These are phyloP conservation scores for Hericium rajendrae DNA, from an alignment of 768 basidiomycete genomes.

Conservation along the genomic window DNA sequence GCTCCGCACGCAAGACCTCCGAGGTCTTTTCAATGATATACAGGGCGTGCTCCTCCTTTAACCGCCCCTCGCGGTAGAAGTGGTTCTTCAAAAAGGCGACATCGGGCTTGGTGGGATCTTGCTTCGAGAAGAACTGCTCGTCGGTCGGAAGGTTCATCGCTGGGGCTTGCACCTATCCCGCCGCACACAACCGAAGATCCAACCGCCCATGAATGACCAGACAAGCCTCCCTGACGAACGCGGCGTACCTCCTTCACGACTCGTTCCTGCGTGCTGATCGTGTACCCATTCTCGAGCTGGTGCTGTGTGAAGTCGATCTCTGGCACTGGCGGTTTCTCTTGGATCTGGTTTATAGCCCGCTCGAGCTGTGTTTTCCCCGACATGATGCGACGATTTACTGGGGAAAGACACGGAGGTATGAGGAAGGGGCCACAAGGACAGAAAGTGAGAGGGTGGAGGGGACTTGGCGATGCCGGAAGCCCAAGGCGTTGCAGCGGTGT, in stretches of 20 bases:
- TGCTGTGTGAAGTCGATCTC: constrained; percentile 89
- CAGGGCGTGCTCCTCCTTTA: constrained; percentile 91
- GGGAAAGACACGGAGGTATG: neutral
- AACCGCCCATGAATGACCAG: neutral
- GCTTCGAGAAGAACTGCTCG: constrained; percentile 83
- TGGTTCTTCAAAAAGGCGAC: constrained; percentile 97
- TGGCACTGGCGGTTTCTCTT: constrained; percentile 38
- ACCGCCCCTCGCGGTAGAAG: constrained; percentile 91
- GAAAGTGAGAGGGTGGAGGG: neutral
- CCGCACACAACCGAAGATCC: neutral
- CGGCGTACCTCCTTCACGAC: constrained; percentile 85
- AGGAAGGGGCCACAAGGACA: neutral
- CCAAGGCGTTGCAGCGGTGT: neutral
- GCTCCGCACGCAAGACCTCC: constrained; percentile 72
- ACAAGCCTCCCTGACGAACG: neutral
- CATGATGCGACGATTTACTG: constrained; percentile 2
- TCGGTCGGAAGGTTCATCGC: constrained; percentile 88
- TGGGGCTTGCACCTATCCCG: constrained; percentile 86
- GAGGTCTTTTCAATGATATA: constrained; percentile 89
- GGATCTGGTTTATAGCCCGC: constrained; percentile 59
- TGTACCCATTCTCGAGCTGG: constrained; percentile 83
- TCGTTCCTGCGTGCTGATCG: constrained; percentile 88
- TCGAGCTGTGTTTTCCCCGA: constrained; percentile 38
- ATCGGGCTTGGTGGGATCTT: constrained; percentile 87
- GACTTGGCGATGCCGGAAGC: neutral